Percentiles rank a stretch among this genome's conserved stretches.
These are phyloP conservation scores for Backusella sp. DNA, from an alignment of 192 early-diverging fungal species.

Conservation along the genomic window DNA sequence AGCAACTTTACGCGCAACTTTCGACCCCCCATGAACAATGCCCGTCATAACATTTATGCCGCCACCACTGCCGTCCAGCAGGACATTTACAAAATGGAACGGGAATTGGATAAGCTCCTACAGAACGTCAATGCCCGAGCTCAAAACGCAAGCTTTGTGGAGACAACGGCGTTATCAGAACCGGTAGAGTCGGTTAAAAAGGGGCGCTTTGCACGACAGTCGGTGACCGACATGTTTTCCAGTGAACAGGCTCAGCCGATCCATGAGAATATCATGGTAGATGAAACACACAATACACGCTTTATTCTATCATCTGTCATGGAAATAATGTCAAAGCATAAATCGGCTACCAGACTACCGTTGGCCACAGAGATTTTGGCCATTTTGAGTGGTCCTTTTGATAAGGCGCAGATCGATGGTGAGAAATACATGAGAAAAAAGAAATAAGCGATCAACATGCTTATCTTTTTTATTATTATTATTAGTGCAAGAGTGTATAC, in stretches of 20 bases:
- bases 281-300: not conserved
- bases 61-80: slow-evolving; percentile 32
- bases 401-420: slow-evolving; percentile 11
- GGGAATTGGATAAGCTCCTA: slow-evolving; percentile 27
- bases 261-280: not conserved
- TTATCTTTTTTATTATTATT: not conserved
- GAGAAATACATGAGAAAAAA: not conserved
- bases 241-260: not conserved
- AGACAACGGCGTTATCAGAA: not conserved
- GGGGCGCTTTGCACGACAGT: not conserved
- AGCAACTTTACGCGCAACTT: slow-evolving; percentile 10
- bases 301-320: slow-evolving; percentile 3
- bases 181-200: not conserved
- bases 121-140: not conserved
- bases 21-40: not conserved
- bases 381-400: slow-evolving; percentile 23
- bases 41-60: slow-evolving; percentile 24
- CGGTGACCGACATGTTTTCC: not conserved
- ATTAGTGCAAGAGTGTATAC: slow-evolving; percentile 33
- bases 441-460: not conserved
- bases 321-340: slow-evolving; percentile 20
- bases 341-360: slow-evolving; percentile 25
- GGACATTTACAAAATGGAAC: slow-evolving; percentile 30
- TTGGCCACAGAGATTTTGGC: slow-evolving; percentile 24
- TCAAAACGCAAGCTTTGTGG: slow-evolving; percentile 19